Percentiles rank a stretch among this genome's conserved stretches.
Conservation (phyloP, 2,329 filamentous ascomycete genomes). For the Diaporthe longicolla region DNA sequence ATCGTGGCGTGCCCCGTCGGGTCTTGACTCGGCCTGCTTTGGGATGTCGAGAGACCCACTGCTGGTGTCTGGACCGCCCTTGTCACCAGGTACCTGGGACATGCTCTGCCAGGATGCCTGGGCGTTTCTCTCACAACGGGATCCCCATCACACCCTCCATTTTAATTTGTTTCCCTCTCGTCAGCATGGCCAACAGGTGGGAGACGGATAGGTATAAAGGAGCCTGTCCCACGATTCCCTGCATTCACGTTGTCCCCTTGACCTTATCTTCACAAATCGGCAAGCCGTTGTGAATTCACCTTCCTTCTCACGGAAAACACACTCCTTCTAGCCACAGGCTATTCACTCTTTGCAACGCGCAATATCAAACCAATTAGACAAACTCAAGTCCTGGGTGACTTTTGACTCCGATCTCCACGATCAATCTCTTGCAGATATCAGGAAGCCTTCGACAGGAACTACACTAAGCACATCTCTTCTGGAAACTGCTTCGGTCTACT, state of each 20-base stretch:
- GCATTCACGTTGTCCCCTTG: neutral
- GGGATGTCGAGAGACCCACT: slow-evolving; percentile 30
- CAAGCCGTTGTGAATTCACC: slow-evolving; percentile 39
- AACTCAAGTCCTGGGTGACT: slow-evolving; percentile 41
- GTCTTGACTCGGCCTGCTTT: slow-evolving; percentile 32
- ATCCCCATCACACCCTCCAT: slow-evolving; percentile 32
- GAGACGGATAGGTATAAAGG: slow-evolving; percentile 38
- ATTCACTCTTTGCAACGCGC: slow-evolving; percentile 40
- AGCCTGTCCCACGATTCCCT: slow-evolving; percentile 34
- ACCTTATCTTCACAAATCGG: slow-evolving; percentile 31
- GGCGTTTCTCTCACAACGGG: slow-evolving; percentile 37
- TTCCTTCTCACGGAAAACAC: slow-evolving; percentile 35
- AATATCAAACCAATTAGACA: slow-evolving; percentile 25
- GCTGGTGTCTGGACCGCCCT: slow-evolving; percentile 33
- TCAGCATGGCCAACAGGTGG: slow-evolving; percentile 9
- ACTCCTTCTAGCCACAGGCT: slow-evolving; percentile 41
- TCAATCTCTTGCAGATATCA: slow-evolving; percentile 1
- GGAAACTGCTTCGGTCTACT: slow-evolving; percentile 23
- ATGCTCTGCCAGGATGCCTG: slow-evolving; percentile 33
- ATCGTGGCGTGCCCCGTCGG: slow-evolving; percentile 27
- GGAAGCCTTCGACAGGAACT: slow-evolving; percentile 35
- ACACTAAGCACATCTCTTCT: slow-evolving; percentile 28
- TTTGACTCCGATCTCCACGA: slow-evolving; percentile 38
- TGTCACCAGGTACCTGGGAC: slow-evolving; percentile 35
- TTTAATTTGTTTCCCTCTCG: slow-evolving; percentile 29